Conservation (phyloP, 805 yeast genomes). For the Saccharomycopsis guyanensis region DNA sequence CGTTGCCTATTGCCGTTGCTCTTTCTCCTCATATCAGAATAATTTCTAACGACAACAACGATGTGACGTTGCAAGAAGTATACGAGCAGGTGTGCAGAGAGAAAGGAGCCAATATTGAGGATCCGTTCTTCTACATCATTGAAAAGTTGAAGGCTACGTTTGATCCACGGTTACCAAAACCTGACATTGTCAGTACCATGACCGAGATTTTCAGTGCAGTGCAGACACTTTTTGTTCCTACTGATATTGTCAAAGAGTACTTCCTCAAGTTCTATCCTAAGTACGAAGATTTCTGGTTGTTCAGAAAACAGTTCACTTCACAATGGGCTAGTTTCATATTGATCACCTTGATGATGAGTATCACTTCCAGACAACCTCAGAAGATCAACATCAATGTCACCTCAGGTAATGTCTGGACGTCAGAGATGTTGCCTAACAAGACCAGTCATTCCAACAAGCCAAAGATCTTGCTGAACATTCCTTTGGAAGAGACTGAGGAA, state of each 20-base stretch:
- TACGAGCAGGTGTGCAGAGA: slow-evolving; percentile 82
- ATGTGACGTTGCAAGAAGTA: slow-evolving; percentile 69
- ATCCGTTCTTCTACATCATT: slow-evolving; percentile 79
- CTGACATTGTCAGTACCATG: slow-evolving; percentile 80
- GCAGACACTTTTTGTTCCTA: slow-evolving; percentile 80
- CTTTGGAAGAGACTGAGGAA: slow-evolving; percentile 37
- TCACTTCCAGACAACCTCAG: slow-evolving; percentile 87
- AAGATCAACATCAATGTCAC: slow-evolving; percentile 76
- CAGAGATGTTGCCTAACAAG: slow-evolving; percentile 92
- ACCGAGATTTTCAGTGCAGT: slow-evolving; percentile 89
- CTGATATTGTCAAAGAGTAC: slow-evolving; percentile 71
- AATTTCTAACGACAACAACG: slow-evolving; percentile 71
- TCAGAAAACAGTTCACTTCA: slow-evolving; percentile 89
- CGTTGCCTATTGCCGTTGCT: slow-evolving; percentile 88
- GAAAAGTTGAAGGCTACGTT: slow-evolving; percentile 86
- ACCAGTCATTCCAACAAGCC: slow-evolving; percentile 38
- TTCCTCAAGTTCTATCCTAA: slow-evolving; percentile 61
- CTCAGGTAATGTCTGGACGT: slow-evolving; percentile 87
- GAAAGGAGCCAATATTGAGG: slow-evolving; percentile 71
- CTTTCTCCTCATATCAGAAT: slow-evolving; percentile 90
- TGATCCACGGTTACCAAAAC: slow-evolving; percentile 89
- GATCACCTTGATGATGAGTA: slow-evolving; percentile 90
- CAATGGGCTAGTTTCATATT: slow-evolving; percentile 92
- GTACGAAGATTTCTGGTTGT: slow-evolving; percentile 94
- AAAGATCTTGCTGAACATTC: slow-evolving; percentile 35